A percentile compares a stretch with the other conserved stretches of the same genome.
Conservation (phyloP, 2,329 filamentous ascomycete genomes). For the Aspergillus sp. region DNA sequence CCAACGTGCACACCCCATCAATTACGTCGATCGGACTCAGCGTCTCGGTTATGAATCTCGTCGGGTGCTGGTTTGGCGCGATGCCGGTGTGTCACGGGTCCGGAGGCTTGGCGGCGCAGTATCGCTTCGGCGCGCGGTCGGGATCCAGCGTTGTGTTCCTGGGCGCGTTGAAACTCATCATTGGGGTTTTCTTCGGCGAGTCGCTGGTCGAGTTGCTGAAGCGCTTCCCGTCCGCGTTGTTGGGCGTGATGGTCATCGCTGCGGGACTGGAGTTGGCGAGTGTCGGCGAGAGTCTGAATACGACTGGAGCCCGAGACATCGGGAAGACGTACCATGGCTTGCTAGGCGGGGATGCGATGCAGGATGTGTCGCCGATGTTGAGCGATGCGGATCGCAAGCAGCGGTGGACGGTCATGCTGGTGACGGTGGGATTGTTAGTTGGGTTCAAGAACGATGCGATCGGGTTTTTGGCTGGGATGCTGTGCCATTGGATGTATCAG, state of each 20-base stretch:
- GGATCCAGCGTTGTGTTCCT: constrained; percentile 80
- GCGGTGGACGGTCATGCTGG: constrained; percentile 86
- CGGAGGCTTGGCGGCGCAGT: constrained; percentile 85
- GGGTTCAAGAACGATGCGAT: constrained; percentile 89
- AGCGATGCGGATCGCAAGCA: constrained; percentile 69
- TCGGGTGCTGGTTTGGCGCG: constrained; percentile 85
- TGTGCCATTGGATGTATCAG: constrained; percentile 71
- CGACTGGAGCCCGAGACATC: constrained; percentile 64
- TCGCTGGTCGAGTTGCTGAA: constrained; percentile 69
- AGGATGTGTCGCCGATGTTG: constrained; percentile 38
- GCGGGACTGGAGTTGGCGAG: constrained; percentile 84
- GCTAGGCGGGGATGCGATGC: constrained; percentile 22
- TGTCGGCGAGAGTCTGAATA: constrained; percentile 80
- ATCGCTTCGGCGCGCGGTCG: constrained; percentile 85
- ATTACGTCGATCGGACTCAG: constrained; percentile 78
- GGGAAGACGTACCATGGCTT: constrained; percentile 34
- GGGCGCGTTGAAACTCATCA: constrained; percentile 69
- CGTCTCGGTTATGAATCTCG: constrained; percentile 78
- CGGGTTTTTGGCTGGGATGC: constrained; percentile 78
- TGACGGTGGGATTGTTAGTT: constrained; percentile 77
- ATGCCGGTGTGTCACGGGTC: constrained; percentile 97
- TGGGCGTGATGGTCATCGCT: constrained; percentile 87
- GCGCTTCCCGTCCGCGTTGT: constrained; percentile 71
- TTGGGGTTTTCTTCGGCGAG: constrained; percentile 74
- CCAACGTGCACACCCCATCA: constrained; percentile 64